These are phyloP conservation scores for Amauroascus verrucosus DNA, from an alignment of 2,329 filamentous ascomycete species.

Conservation along the genomic window DNA sequence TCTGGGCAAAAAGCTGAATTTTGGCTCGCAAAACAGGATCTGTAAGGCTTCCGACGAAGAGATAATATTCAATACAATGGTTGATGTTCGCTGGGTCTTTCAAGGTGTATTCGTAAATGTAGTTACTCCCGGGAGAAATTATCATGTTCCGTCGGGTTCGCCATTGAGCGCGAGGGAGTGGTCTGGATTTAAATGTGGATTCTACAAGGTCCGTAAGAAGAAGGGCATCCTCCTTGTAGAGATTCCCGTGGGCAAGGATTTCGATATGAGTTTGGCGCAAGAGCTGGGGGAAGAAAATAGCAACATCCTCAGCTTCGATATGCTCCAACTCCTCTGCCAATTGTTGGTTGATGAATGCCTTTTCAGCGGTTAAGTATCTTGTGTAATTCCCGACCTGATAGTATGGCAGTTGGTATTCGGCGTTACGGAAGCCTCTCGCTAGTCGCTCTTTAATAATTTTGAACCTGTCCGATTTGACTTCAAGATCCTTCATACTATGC, in stretches of 20 bases:
- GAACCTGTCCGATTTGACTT: slow-evolving; percentile 79
- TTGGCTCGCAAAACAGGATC: slow-evolving; percentile 65
- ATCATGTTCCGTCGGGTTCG: slow-evolving; percentile 65
- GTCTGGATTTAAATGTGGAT: slow-evolving; percentile 60
- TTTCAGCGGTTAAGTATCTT: slow-evolving; percentile 66
- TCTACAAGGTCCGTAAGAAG: slow-evolving; percentile 76
- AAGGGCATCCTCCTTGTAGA: slow-evolving; percentile 87
- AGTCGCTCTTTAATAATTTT: slow-evolving; percentile 82
- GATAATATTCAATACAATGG: slow-evolving; percentile 69
- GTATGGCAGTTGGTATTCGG: slow-evolving; percentile 79
- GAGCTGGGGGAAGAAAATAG: slow-evolving; percentile 67
- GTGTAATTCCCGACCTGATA: slow-evolving; percentile 77
- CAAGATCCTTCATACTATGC: slow-evolving; percentile 69
- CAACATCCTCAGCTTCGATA: slow-evolving; percentile 64
- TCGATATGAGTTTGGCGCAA: slow-evolving; percentile 80
- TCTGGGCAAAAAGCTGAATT: slow-evolving; percentile 71
- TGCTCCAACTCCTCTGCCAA: slow-evolving; percentile 64
- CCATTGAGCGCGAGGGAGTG: slow-evolving; percentile 68
- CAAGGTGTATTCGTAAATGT: slow-evolving; percentile 67
- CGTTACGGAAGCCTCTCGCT: slow-evolving; percentile 68
- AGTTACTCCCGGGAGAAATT: slow-evolving; percentile 70
- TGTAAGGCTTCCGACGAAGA: slow-evolving; percentile 58
- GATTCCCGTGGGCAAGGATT: slow-evolving; percentile 77
- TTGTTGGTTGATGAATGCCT: slow-evolving; percentile 69
- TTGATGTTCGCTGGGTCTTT: slow-evolving; percentile 85